Percentiles rank a stretch among this genome's conserved stretches.
Conservation (phyloP, 352 stramenopile genomes). For the Peronospora destructor region DNA sequence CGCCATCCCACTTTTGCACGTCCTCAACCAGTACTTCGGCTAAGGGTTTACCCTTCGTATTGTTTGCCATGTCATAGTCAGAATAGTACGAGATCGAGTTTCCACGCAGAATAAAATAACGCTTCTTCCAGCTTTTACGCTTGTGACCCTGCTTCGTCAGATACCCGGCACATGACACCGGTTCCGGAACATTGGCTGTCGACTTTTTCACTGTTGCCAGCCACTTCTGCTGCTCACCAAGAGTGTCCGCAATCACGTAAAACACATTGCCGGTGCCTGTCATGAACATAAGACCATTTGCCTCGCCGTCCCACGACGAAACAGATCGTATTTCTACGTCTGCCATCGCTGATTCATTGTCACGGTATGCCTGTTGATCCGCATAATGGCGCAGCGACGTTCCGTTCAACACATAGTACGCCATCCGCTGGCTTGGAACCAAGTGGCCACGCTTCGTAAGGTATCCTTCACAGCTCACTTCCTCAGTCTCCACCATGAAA, state of each 20-base stretch:
- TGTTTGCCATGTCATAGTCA: conserved; percentile 84
- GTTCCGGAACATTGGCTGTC: conserved; percentile 61
- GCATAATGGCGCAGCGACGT: conserved; percentile 75
- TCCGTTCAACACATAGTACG: conserved; percentile 83
- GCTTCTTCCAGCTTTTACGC: conserved; percentile 88
- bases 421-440: conserved; percentile 78
- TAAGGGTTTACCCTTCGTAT: conserved; percentile 65
- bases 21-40: conserved; percentile 81
- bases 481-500: conserved; percentile 79
- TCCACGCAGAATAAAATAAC: conserved; percentile 83
- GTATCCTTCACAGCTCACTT: conserved; percentile 83
- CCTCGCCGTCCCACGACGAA: conserved; percentile 70
- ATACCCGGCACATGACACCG: conserved; percentile 76
- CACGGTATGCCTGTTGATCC: conserved; percentile 78
- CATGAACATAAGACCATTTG: conserved; percentile 81
- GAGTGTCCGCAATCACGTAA: conserved; percentile 73
- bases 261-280: conserved; percentile 80
- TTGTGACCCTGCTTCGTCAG: conserved; percentile 88
- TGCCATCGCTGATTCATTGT: conserved; percentile 78
- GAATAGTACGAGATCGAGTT: conserved; percentile 73
- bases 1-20: conserved; percentile 79
- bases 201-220: conserved; percentile 63
- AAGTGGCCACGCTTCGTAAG: conserved; percentile 82
- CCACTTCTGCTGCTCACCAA: conserved; percentile 80
- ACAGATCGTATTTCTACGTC: conserved; percentile 80